Evolutionary conservation across 805 yeast genomes (phyloP).

Genomic region (Wickerhamomyces alni): DNA sequence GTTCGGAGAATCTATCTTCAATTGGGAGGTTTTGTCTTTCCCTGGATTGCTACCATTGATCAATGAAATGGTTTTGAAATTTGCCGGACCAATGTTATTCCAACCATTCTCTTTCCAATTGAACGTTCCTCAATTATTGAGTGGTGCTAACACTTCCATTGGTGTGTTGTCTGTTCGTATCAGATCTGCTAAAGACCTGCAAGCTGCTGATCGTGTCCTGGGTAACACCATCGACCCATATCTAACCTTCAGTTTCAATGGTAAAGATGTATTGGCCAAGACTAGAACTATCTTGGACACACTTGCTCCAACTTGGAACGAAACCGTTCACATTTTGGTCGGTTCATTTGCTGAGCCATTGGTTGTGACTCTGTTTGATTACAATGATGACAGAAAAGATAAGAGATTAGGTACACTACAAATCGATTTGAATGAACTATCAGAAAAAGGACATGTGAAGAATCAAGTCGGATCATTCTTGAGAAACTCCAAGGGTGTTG

Average conservation of each 20-base stretch:
- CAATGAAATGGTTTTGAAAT: slow-evolving; percentile 79
- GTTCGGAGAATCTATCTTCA: slow-evolving; percentile 75
- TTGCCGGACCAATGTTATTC: slow-evolving; percentile 82
- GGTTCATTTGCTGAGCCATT: slow-evolving; percentile 79
- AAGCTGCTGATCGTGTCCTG: slow-evolving; percentile 55
- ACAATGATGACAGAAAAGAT: slow-evolving; percentile 76
- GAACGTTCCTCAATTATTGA: slow-evolving; percentile 83
- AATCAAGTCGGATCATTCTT: slow-evolving; percentile 52
- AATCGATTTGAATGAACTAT: slow-evolving; percentile 62
- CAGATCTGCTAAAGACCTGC: slow-evolving; percentile 61
- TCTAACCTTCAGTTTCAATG: slow-evolving; percentile 60
- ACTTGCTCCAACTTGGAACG: slow-evolving; percentile 75
- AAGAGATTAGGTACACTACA: slow-evolving; percentile 72
- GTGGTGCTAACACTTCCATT: slow-evolving; percentile 81
- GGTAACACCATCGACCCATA: slow-evolving; percentile 91
- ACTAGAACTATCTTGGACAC: slow-evolving; percentile 68
- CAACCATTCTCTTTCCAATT: slow-evolving; percentile 90
- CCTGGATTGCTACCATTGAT: slow-evolving; percentile 86
- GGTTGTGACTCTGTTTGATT: slow-evolving; percentile 64
- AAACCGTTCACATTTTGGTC: slow-evolving; percentile 65
- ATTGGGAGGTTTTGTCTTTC: slow-evolving; percentile 78
- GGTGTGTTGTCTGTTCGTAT: slow-evolving; percentile 77
- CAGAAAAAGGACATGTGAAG: slow-evolving; percentile 44
- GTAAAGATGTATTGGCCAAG: slow-evolving; percentile 49
- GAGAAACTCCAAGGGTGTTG: slow-evolving; percentile 81